Evolutionary conservation across 208 protist species (phyloP), one percentile per base, ranked within the genome.

Genomic region (Leishmania lainsoni): DNA sequence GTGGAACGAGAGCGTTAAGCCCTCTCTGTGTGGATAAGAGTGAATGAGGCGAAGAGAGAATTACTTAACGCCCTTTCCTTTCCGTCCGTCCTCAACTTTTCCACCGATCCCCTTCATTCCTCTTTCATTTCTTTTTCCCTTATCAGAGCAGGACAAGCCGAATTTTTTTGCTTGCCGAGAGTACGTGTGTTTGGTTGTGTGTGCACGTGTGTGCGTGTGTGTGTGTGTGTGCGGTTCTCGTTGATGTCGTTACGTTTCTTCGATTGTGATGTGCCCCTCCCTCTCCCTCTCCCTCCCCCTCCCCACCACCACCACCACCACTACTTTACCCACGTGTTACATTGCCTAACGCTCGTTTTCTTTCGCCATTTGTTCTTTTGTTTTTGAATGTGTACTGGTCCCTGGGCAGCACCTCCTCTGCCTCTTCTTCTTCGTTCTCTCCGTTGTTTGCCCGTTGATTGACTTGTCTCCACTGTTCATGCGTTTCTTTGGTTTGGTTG

Each of bases 401-500:
- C 42, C 42, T 45, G 42, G 42, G 42, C 42, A 45, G 42, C 42
- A 45, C 42, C 26, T 14, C 42, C n/a, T 16, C 68, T 72, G 2
- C 42, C 2, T 51, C 20, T 72, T 26, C 66, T 0, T 72, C 39
- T n/a, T 12, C 14, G n/a, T 59, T 61, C 51, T 20, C 1, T 48
- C 3, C 17, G 5, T 39, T 48, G 14, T 8, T 61, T 29, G 48
- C 42, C 12, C 12, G 35, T 48, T 16, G 58, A 75, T 32, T 22
- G 32, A 81, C 69, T 49, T 20, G 26, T 69, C 29, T 69, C 14
- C 75, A 78, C 52, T 45, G 68, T 69, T 49, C 39, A 45, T 35
- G 80, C 65, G 71, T 71, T 29, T 80, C 39, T 48, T 83, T 78
- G 45, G 32, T 26, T 49, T 78, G 68, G 3, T 17, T 42, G 32